phyloP scores from a whole-genome alignment of 78 protist species.

The Dictyostelium purpureum region DNA sequence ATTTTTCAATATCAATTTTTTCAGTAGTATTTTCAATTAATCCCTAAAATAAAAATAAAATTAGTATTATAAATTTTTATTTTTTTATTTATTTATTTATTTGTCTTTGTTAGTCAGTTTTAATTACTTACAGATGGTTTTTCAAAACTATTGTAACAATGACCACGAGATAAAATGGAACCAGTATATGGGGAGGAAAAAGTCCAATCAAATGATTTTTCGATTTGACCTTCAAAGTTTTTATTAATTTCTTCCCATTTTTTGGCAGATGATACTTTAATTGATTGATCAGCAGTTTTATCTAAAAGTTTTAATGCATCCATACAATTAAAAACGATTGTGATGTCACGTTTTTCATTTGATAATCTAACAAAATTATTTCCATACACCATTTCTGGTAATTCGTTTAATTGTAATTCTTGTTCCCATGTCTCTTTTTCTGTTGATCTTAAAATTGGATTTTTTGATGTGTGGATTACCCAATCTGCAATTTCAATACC shows the following conservation, averaged over 20 bases:
- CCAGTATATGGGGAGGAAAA: conserved; percentile 72
- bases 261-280: conserved; percentile 47
- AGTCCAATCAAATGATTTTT: conserved; percentile 85
- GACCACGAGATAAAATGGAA: conserved; percentile 50
- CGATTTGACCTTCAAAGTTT: background rate
- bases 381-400: conserved; percentile 87
- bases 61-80: background rate
- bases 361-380: conserved; percentile 43
- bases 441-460: conserved; percentile 66
- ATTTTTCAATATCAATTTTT: conserved; percentile 65
- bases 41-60: background rate
- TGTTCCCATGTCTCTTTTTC: conserved; percentile 73
- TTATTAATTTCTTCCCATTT: conserved; percentile 56
- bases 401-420: conserved; percentile 17
- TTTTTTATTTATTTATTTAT: too few relatives aligned
- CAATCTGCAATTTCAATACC: conserved; percentile 66
- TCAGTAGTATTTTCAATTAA: conserved; percentile 48
- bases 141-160: background rate
- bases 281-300: conserved; percentile 40
- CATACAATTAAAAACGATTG: conserved; percentile 54
- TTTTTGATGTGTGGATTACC: conserved; percentile 36
- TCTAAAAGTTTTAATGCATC: conserved; percentile 66
- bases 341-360: conserved; percentile 10
- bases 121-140: conserved; percentile 32
- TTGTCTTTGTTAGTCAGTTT: too few relatives aligned